phyloP scores from a whole-genome alignment of 805 yeast species.

The Ogataea methanolica region DNA sequence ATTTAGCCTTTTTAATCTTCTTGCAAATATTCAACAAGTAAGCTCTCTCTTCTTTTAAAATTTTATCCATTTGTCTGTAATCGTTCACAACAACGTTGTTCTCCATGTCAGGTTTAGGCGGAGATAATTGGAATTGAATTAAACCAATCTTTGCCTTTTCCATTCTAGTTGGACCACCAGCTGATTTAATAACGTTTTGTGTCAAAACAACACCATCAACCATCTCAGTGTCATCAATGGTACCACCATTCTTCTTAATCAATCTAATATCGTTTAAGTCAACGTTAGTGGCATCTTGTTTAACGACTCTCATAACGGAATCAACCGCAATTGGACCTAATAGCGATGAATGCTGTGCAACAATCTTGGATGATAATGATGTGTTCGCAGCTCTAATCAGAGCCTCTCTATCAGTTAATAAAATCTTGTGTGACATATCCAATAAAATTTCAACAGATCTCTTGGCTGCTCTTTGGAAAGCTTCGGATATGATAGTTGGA shows the following conservation, averaged over 20 bases:
- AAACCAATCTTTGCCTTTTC: slow-evolving; percentile 91
- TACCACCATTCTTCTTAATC: slow-evolving; percentile 93
- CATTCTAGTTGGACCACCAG: slow-evolving; percentile 92
- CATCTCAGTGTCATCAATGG: slow-evolving; percentile 93
- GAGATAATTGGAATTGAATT: slow-evolving; percentile 91
- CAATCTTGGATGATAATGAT: slow-evolving; percentile 91
- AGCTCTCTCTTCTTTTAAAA: slow-evolving; percentile 95
- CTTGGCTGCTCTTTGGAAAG: slow-evolving; percentile 83
- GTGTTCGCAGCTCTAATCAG: slow-evolving; percentile 91
- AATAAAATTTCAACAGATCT: slow-evolving; percentile 77
- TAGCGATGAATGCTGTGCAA: slow-evolving; percentile 81
- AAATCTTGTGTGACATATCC: slow-evolving; percentile 80
- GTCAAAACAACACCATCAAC: slow-evolving; percentile 92
- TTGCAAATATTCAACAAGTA: slow-evolving; percentile 92
- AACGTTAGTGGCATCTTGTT: slow-evolving; percentile 51
- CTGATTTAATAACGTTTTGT: slow-evolving; percentile 81
- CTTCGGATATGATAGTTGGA: slow-evolving; percentile 91
- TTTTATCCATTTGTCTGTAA: slow-evolving; percentile 98
- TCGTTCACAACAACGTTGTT: slow-evolving; percentile 96
- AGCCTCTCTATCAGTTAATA: slow-evolving; percentile 76
- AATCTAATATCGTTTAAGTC: slow-evolving; percentile 86
- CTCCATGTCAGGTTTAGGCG: slow-evolving; percentile 97
- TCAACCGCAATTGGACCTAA: slow-evolving; percentile 95
- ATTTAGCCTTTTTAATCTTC: slow-evolving; percentile 93
- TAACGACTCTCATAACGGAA: slow-evolving; percentile 70